A percentile compares a stretch with the other conserved stretches of the same genome.
phyloP scores from a whole-genome alignment of 805 yeast genomes.

The Saccharomycopsis sp. region DNA sequence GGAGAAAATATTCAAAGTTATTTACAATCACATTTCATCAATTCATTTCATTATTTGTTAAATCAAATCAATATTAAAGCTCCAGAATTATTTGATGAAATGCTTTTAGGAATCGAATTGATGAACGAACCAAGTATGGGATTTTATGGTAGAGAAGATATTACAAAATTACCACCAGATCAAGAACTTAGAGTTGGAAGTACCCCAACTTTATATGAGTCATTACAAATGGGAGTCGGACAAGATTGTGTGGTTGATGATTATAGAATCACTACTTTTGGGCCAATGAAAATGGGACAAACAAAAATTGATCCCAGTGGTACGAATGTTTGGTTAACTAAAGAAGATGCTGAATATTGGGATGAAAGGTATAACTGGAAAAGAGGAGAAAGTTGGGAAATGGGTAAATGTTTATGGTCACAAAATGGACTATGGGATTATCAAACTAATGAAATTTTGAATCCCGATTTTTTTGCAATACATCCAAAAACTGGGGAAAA shows the following conservation, averaged over 20 bases:
- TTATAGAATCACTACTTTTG: conserved; percentile 62
- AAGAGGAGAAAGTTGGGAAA: conserved; percentile 52
- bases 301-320: conserved; percentile 57
- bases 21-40: conserved; percentile 52
- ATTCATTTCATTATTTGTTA: conserved; percentile 41
- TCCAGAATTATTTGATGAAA: conserved; percentile 37
- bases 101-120: conserved; percentile 68
- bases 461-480: conserved; percentile 42
- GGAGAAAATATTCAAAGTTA: conserved; percentile 71
- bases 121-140: conserved; percentile 84
- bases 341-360: conserved; percentile 28
- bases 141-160: conserved; percentile 49
- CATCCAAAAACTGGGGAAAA: conserved; percentile 27
- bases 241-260: conserved; percentile 53
- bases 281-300: conserved; percentile 59
- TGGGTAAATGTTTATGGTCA: conserved; percentile 76
- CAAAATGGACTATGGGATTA: conserved; percentile 69
- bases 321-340: conserved; percentile 53
- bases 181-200: conserved; percentile 69
- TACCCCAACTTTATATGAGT: conserved; percentile 72
- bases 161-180: conserved; percentile 42
- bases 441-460: conserved; percentile 28
- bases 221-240: conserved; percentile 74
- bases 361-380: conserved; percentile 53
- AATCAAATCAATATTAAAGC: conserved; percentile 28